Base-by-base conservation (phyloP, 768 basidiomycete genomes). In the Mycena kentingensis region DNA sequence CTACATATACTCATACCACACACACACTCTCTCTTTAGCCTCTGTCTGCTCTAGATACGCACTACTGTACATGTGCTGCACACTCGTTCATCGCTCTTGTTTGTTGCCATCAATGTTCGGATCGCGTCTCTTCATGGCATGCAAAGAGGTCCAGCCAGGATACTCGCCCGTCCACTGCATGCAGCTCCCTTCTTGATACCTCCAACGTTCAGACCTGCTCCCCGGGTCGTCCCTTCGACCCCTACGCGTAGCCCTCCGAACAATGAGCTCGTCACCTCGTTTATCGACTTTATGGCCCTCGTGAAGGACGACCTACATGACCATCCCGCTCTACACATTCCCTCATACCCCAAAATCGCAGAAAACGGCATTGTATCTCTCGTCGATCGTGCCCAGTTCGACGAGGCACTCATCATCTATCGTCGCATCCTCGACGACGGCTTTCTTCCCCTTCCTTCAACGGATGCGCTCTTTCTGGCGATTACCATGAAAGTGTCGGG, bases 401-500 rank as follows among this genome's bases (percentile, higher is more conserved):
- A 61, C 12, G 65, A 71, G 28, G 81, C 82, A 0, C 60, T 71
- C 16, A 52, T 62, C 3, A 63, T 82, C 11, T 74, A 79, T 58
- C 58, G 68, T 7, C 69, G 72, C 16, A 78, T 84, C 75, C 54
- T 62, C 18, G 60, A 66, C 1, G 70, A 73, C 16, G 73, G 74
- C 8, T 67, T 79, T 35, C 44, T 73, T 2, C 69, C 76, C 1
- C 61, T 73, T 13, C 52, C 67, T 6, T 48, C 69, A 13, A 68
- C 79, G 13, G 67, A 74, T 44, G 72, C 76, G 7, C 73, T 71
- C 44, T 71, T 83, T 60, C 49, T 72, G 12, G 72, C 73, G 0
- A 61, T 76, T 31, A 45, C 61, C 18, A 44, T 76, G 7, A 63
- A 64, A 10, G 22, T 63, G 16, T 52, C 66, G 2, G 37, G 53